A percentile compares a stretch with the other conserved stretches of the same genome.
phyloP scores from a whole-genome alignment of 2,329 filamentous ascomycete species.

The Akanthomyces dipterigenus region DNA sequence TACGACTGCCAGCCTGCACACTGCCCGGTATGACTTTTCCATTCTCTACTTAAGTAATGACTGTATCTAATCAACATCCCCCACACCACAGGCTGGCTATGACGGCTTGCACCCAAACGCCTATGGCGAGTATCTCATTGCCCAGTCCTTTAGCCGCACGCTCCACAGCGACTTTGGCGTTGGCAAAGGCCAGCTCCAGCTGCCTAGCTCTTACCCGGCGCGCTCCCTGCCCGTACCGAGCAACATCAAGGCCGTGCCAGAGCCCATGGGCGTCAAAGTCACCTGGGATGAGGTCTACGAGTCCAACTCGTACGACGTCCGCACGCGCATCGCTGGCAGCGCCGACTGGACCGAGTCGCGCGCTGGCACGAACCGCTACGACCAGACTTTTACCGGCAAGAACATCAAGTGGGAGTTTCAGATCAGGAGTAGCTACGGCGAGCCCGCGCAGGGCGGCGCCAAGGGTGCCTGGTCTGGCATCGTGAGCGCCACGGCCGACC shows the following conservation, averaged over 20 bases:
- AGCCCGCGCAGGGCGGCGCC: background rate
- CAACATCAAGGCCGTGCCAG: background rate
- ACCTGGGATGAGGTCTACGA: slow-evolving; percentile 2
- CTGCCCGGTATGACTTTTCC: background rate
- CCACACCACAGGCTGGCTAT: background rate
- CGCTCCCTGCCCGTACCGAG: background rate
- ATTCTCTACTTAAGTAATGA: background rate
- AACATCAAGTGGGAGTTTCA: slow-evolving; percentile 2
- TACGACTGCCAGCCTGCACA: background rate
- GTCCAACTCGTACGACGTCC: background rate
- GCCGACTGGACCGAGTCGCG: background rate
- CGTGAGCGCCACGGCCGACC: background rate
- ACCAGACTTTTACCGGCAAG: background rate
- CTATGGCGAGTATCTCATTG: background rate
- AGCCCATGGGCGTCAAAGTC: background rate
- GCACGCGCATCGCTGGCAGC: background rate
- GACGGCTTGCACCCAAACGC: slow-evolving; percentile 2
- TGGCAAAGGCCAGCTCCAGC: background rate
- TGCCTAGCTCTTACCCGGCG: background rate
- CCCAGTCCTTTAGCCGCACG: background rate
- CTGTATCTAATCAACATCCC: background rate
- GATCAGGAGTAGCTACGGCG: background rate
- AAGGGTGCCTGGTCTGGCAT: background rate
- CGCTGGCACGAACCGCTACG: background rate
- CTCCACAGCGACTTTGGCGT: background rate